A percentile compares a stretch with the other conserved stretches of the same genome.
phyloP scores from a whole-genome alignment of 1,284 basidiomycete genomes.

The Mycosarcoma maydis region DNA sequence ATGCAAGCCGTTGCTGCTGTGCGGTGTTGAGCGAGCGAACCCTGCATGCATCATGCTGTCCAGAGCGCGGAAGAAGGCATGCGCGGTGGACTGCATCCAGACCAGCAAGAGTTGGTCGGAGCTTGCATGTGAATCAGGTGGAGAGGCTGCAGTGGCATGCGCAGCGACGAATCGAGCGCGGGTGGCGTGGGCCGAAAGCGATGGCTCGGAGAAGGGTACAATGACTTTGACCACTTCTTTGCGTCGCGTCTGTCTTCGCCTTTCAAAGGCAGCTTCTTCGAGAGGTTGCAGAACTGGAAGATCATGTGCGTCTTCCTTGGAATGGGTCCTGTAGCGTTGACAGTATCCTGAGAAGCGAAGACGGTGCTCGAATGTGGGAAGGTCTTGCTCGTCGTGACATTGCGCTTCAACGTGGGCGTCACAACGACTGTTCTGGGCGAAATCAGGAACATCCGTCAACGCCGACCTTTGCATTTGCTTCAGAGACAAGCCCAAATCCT shows the following conservation, averaged over 20 bases:
- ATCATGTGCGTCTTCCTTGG: not conserved
- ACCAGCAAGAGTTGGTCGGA: slow-evolving; percentile 2
- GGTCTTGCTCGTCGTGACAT: not conserved
- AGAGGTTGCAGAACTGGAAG: slow-evolving; percentile 8
- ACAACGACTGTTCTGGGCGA: not conserved
- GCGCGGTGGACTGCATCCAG: slow-evolving; percentile 36
- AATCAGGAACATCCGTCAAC: not conserved
- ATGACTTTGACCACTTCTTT: slow-evolving; percentile 44
- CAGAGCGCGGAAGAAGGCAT: slow-evolving; percentile 13
- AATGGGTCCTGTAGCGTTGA: not conserved
- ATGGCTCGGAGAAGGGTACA: slow-evolving; percentile 28
- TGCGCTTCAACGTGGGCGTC: not conserved
- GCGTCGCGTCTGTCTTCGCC: slow-evolving; percentile 10
- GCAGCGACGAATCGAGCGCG: slow-evolving; percentile 22
- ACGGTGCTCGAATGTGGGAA: slow-evolving; percentile 13
- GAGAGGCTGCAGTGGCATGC: not conserved
- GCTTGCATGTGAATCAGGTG: not conserved
- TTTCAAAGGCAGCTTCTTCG: not conserved
- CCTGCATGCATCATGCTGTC: slow-evolving; percentile 18
- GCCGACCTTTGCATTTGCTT: slow-evolving; percentile 3
- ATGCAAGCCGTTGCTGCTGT: not conserved
- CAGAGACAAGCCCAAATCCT: slow-evolving; percentile 10
- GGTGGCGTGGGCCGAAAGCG: slow-evolving; percentile 11
- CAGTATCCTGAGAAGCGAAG: slow-evolving; percentile 20
- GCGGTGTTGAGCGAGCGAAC: not conserved